Conservation (phyloP, 139 green algal species). For the Eudorina sp. region DNA sequence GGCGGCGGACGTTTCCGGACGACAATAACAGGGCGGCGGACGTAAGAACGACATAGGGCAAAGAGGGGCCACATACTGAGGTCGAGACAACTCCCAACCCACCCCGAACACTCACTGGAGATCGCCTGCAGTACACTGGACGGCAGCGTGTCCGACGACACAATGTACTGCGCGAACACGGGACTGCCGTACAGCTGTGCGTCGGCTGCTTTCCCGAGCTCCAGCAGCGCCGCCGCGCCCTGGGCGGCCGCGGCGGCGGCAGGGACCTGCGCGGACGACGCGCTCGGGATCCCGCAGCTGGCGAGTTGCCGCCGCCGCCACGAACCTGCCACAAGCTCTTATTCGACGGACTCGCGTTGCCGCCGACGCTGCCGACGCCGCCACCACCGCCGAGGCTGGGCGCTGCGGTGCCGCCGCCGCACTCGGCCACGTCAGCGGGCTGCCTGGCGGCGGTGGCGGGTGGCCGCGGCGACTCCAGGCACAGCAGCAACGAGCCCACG, state of each 20-base stretch:
- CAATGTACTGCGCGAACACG: conserved; percentile 9
- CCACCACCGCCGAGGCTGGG: not conserved
- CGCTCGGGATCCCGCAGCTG: too few species aligned
- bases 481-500: not conserved
- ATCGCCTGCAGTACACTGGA: not conserved
- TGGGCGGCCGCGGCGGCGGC: too few species aligned
- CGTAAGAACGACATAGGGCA: too few species aligned
- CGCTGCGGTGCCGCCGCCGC: not conserved
- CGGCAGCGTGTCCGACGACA: not conserved
- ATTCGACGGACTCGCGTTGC: too few species aligned
- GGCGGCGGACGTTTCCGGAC: too few species aligned
- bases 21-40: too few species aligned
- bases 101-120: not conserved
- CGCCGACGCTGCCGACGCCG: not conserved
- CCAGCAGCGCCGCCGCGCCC: not conserved
- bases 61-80: too few species aligned
- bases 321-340: too few species aligned
- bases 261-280: too few species aligned
- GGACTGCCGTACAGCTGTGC: not conserved
- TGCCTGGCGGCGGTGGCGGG: too few species aligned
- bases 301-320: too few species aligned
- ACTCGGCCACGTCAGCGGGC: not conserved
- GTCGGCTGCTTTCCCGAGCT: not conserved
- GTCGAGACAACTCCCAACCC: too few species aligned
- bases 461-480: not conserved